These are phyloP conservation scores for Globisporangium barbulae DNA, from an alignment of 352 stramenopile genomes.

Conservation along the genomic window DNA sequence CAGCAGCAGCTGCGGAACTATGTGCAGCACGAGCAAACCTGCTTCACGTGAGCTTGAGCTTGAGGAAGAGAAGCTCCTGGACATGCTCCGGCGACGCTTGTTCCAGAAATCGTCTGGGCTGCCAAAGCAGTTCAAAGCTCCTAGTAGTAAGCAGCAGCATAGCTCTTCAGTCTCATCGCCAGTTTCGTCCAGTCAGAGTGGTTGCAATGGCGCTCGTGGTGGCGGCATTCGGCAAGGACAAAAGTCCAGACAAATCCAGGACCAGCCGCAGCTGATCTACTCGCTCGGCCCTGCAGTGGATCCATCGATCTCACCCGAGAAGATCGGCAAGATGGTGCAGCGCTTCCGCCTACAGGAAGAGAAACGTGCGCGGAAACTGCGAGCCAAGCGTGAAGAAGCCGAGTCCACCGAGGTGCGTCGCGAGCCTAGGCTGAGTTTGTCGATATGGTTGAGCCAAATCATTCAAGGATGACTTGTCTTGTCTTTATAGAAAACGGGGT, in stretches of 20 bases:
- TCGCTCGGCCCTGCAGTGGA: constrained; percentile 8
- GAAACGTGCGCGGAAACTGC: constrained; percentile 28
- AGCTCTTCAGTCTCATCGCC: background rate
- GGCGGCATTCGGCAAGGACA: constrained; percentile 3
- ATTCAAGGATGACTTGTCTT: background rate
- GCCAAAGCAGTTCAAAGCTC: background rate
- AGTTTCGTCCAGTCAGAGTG: constrained; percentile 4
- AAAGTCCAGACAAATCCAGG: constrained; percentile 11
- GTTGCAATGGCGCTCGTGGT: background rate
- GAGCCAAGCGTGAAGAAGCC: constrained; percentile 28
- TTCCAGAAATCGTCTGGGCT: constrained; percentile 18
- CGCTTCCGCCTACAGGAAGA: constrained; percentile 39
- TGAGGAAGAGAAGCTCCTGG: constrained; percentile 11
- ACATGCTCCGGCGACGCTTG: constrained; percentile 14
- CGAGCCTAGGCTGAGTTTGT: background rate
- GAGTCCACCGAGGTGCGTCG: constrained; percentile 18
- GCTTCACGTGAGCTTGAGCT: background rate
- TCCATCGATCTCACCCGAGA: constrained; percentile 28
- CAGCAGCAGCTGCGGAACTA: background rate
- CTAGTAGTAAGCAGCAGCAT: background rate
- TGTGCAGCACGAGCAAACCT: background rate
- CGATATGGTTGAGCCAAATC: too few species aligned
- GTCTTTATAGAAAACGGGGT: constrained; percentile 20
- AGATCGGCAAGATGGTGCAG: constrained; percentile 30
- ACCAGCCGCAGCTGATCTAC: constrained; percentile 12